phyloP scores from a whole-genome alignment of 805 yeast species.

The Yamadazyma nakazawae region DNA sequence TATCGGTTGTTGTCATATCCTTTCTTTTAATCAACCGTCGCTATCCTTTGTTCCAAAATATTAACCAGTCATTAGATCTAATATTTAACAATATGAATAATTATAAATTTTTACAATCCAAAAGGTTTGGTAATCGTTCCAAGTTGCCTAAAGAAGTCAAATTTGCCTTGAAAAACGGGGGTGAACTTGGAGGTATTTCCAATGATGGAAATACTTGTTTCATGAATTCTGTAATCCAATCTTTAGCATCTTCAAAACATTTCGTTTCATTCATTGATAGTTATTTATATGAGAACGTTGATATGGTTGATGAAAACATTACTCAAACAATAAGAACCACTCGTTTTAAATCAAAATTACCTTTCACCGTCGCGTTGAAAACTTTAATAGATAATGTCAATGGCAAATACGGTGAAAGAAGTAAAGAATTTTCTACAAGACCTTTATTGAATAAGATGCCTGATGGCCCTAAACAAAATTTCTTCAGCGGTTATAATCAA shows the following conservation, averaged over 20 bases:
- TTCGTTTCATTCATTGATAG: slow-evolving; percentile 54
- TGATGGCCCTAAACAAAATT: slow-evolving; percentile 72
- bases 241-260: slow-evolving; percentile 69
- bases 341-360: slow-evolving; percentile 24
- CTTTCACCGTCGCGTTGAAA: slow-evolving; percentile 54
- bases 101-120: slow-evolving; percentile 7
- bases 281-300: slow-evolving; percentile 26
- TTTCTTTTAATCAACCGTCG: slow-evolving; percentile 1
- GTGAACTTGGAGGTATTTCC: slow-evolving; percentile 77
- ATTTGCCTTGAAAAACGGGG: slow-evolving; percentile 57
- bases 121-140: slow-evolving; percentile 9
- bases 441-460: slow-evolving; percentile 64
- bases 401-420: slow-evolving; percentile 47
- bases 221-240: slow-evolving; percentile 87
- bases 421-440: slow-evolving; percentile 61
- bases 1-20: slow-evolving; percentile 6
- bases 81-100: slow-evolving; percentile 4
- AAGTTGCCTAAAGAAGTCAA: slow-evolving; percentile 25
- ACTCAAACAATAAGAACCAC: slow-evolving; percentile 8
- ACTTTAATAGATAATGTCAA: slow-evolving; percentile 55
- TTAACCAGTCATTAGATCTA: background rate
- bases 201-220: slow-evolving; percentile 95
- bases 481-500: slow-evolving; percentile 82
- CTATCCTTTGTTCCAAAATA: background rate
- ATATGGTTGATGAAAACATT: slow-evolving; percentile 12